phyloP scores from a whole-genome alignment of 2,329 filamentous ascomycete genomes.

The Colletotrichum incanum region DNA sequence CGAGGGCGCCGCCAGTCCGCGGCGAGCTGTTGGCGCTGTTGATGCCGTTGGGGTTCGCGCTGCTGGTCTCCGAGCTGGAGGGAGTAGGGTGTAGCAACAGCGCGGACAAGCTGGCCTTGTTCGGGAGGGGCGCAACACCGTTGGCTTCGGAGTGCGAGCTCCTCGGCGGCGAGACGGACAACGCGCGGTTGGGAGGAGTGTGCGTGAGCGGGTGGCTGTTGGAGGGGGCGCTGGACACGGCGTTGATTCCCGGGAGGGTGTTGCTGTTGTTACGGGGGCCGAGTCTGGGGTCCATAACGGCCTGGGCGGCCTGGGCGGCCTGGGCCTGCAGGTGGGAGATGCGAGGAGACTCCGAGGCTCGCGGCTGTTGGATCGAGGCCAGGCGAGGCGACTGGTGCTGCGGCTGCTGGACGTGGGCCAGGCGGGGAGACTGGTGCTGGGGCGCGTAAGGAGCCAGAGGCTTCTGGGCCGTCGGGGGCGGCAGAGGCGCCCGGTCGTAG shows the following conservation, averaged over 20 bases:
- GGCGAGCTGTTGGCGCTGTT: constrained; percentile 66
- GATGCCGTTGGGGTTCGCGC: constrained; percentile 59
- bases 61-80: constrained; percentile 62
- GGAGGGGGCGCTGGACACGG: constrained; percentile 50
- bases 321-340: constrained; percentile 62
- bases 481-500: constrained; percentile 56
- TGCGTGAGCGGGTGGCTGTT: constrained; percentile 51
- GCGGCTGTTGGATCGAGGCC: constrained; percentile 19
- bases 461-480: constrained; percentile 54
- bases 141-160: constrained; percentile 56
- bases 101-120: constrained; percentile 65
- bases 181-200: constrained; percentile 62
- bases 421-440: constrained; percentile 52
- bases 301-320: constrained; percentile 54
- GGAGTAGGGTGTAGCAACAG: constrained; percentile 68
- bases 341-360: constrained; percentile 58
- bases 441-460: constrained; percentile 52
- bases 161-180: constrained; percentile 66
- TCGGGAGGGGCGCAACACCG: constrained; percentile 45
- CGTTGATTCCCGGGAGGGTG: constrained; percentile 55
- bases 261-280: constrained; percentile 58
- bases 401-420: constrained; percentile 41
- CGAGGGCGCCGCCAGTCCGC: constrained; percentile 60
- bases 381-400: constrained; percentile 48
- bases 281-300: constrained; percentile 57